Conservation (phyloP, 2,329 filamentous ascomycete genomes). For the Colletotrichum musicola region DNA sequence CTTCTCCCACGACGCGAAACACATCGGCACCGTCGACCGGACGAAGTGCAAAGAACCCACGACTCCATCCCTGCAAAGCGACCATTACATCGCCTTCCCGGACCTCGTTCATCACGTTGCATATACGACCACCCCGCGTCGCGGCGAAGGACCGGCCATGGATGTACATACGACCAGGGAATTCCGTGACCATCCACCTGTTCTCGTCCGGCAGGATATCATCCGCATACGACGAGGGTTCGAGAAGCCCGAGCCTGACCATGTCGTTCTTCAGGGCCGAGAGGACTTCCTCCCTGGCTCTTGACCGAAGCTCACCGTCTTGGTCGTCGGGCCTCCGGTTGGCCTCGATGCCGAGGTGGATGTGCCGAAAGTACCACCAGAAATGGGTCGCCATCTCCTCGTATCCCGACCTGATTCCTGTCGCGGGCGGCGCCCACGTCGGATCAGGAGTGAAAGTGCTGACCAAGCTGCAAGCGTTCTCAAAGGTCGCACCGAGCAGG, state of each 20-base stretch:
- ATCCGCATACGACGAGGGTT: background rate
- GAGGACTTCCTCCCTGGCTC: background rate
- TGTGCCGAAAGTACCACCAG: background rate
- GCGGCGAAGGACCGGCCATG: background rate
- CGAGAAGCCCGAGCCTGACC: background rate
- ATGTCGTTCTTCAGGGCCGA: background rate
- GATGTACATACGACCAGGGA: background rate
- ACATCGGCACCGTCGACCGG: background rate
- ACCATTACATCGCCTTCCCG: background rate
- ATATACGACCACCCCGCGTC: background rate
- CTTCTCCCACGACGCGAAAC: background rate
- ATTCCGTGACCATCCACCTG: background rate
- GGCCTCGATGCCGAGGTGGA: background rate
- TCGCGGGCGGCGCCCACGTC: background rate
- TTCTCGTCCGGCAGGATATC: background rate
- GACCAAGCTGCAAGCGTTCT: background rate
- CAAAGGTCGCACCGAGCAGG: background rate
- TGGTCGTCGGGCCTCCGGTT: background rate
- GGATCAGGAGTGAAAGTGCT: background rate
- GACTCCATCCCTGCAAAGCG: background rate
- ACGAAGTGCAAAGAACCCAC: slow-evolving; percentile 3
- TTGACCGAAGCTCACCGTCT: background rate
- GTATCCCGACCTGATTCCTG: background rate
- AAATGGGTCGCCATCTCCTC: background rate
- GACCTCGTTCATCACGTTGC: background rate